Base-by-base conservation (phyloP, 2,329 filamentous ascomycete species). In the Colletotrichum sp. region DNA sequence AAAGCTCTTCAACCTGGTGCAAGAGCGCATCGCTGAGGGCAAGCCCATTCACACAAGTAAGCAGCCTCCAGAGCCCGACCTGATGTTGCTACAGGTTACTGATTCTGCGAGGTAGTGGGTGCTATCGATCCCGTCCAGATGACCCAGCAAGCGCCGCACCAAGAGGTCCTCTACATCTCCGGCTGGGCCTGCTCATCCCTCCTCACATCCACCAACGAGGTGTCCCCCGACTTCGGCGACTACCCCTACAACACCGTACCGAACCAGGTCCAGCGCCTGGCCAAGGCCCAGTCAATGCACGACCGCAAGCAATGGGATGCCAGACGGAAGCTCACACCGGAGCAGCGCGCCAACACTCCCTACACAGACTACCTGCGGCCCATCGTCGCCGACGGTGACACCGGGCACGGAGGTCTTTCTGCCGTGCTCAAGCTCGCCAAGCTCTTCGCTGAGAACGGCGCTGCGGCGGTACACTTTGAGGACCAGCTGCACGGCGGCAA, bases 191-290 rank as follows among this genome's bases (percentile, higher is more conserved):
- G 97, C 86, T 98, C 96, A 0, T 96, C 96, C 1, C 92, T 98
- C 24, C 89, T 99, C 61, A 98, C 96, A 5, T 93, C 93, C 12
- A 98, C 97, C 48, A 98, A 99, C 86, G 97, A 99, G 84, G 97
- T 99, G 32, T 98, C 96, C 0, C 95, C 97, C 58, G 97, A 99
- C 84, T 98, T 98, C 86, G 97, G 97, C 81, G 97, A 99, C 85
- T 99, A 99, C 84, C 97, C 97, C 0, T 99, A 99, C 87, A 98
- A 98, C 83, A 99, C 97, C 0, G 97, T 99, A 6, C 97, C 97
- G 10, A 98, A 98, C 86, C 97, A 98, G 84, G 97, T 99, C 5
- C 96, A 99, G 87, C 92, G 97, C 78, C 88, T 99, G 67, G 95
- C 97, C 87, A 98, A 98, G 87, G 97, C 97, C 5, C 97, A 99